Evolutionary conservation across 2,329 filamentous ascomycete species (phyloP).

Genomic region (Ascocoryne sarcoides): DNA sequence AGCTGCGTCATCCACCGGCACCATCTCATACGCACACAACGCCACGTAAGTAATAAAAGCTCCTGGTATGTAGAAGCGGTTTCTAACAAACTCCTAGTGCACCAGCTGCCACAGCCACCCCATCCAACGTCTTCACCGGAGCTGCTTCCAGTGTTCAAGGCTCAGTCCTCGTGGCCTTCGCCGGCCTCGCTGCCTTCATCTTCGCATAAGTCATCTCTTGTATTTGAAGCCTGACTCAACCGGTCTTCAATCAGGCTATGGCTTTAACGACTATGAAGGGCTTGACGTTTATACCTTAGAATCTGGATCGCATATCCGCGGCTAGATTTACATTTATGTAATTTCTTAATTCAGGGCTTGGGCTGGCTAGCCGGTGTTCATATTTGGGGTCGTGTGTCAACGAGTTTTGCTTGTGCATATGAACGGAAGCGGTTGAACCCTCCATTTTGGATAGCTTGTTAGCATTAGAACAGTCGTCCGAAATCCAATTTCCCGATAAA

Average conservation of each 20-base stretch:
- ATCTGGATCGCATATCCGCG: conserved; percentile 11
- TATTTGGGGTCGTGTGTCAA: conserved; percentile 13
- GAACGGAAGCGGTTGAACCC: conserved; percentile 9
- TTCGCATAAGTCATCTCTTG: conserved; percentile 26
- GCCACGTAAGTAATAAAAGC: conserved; percentile 1
- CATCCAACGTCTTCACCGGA: conserved; percentile 17
- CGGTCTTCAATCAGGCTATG: conserved; percentile 20
- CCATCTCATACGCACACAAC: conserved; percentile 3
- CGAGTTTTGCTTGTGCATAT: conserved; percentile 7
- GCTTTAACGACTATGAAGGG: conserved; percentile 23
- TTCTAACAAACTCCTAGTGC: conserved; percentile 5
- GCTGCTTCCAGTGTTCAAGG: conserved; percentile 26
- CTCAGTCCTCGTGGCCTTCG: conserved; percentile 25
- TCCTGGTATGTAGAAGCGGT: background rate
- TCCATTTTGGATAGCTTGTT: conserved; percentile 14
- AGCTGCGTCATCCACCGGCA: conserved; percentile 12
- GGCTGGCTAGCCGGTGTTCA: conserved; percentile 9
- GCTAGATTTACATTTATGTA: conserved; percentile 11
- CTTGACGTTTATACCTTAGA: conserved; percentile 5
- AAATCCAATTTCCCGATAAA: conserved; percentile 18
- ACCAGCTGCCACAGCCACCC: conserved; percentile 13
- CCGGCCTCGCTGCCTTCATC: conserved; percentile 23
- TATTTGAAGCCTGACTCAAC: conserved; percentile 18
- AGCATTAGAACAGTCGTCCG: conserved; percentile 5
- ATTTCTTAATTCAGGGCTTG: conserved; percentile 16